Evolutionary conservation across 75 land plant genomes (phyloP).

Genomic region (Pinus albicaulis): DNA sequence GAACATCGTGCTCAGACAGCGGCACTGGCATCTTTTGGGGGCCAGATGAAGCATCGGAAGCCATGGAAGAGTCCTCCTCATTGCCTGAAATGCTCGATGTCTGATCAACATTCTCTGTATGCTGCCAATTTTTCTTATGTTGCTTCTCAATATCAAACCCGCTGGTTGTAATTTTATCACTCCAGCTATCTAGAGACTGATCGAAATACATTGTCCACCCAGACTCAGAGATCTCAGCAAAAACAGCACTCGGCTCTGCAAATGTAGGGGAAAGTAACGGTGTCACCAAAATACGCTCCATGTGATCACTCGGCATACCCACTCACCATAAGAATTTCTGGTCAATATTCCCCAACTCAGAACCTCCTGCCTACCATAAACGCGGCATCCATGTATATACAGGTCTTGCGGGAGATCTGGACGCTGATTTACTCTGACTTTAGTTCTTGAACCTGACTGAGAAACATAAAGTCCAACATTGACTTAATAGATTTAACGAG

Average conservation of each 20-base stretch:
- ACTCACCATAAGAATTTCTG: no score
- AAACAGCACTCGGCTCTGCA: background rate
- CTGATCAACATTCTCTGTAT: background rate
- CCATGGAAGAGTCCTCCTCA: conserved; percentile 1
- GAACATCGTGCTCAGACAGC: background rate
- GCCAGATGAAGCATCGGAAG: conserved; percentile 1
- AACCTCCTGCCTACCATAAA: no score
- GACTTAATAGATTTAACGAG: no score
- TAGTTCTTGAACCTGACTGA: no score
- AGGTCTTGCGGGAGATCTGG: no score
- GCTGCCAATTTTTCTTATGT: no score
- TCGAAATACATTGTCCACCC: conserved; percentile 5
- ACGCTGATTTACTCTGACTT: no score
- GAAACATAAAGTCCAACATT: no score
- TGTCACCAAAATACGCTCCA: no score
- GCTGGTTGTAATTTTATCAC: background rate
- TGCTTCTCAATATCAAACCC: background rate
- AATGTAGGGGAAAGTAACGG: background rate
- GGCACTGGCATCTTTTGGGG: background rate
- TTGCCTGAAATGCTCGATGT: conserved; percentile 1
- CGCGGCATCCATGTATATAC: no score
- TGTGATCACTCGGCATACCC: no score
- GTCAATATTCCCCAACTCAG: no score
- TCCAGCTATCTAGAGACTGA: background rate
- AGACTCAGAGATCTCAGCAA: background rate